Evolutionary conservation across 306 rosid species (phyloP).

Genomic region (Aeschynomene evenia): DNA sequence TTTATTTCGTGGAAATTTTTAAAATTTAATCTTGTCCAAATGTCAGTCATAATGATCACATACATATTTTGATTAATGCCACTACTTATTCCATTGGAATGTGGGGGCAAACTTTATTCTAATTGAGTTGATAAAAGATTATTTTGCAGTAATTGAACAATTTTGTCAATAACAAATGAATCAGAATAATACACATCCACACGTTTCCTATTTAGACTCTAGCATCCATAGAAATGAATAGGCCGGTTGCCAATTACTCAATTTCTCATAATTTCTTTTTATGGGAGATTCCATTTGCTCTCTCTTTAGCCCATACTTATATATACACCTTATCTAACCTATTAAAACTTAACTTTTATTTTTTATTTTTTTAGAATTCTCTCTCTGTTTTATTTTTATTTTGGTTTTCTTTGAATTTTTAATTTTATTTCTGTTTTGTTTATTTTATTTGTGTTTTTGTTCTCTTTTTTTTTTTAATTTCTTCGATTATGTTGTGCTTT

Average conservation of each 20-base stretch:
- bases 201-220: conserved; percentile 18
- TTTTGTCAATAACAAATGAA: neutral
- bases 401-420: no score
- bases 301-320: neutral
- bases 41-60: no score
- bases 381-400: no score
- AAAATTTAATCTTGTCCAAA: no score
- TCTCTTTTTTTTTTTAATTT: no score
- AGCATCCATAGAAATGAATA: conserved; percentile 12
- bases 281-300: neutral
- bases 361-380: no score
- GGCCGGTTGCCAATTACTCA: neutral
- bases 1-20: no score
- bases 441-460: no score
- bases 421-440: no score
- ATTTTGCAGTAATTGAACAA: conserved; percentile 2
- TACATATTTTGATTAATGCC: no score
- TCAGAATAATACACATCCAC: conserved; percentile 3
- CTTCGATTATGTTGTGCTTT: no score
- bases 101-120: conserved; percentile 1
- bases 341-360: no score
- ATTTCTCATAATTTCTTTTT: neutral
- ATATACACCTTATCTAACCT: neutral
- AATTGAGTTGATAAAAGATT: neutral
- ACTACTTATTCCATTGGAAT: conserved; percentile 16